Evolutionary conservation across 352 stramenopile species (phyloP), one percentile per base, ranked within the genome.

Genomic region (Pythium periplocum): DNA sequence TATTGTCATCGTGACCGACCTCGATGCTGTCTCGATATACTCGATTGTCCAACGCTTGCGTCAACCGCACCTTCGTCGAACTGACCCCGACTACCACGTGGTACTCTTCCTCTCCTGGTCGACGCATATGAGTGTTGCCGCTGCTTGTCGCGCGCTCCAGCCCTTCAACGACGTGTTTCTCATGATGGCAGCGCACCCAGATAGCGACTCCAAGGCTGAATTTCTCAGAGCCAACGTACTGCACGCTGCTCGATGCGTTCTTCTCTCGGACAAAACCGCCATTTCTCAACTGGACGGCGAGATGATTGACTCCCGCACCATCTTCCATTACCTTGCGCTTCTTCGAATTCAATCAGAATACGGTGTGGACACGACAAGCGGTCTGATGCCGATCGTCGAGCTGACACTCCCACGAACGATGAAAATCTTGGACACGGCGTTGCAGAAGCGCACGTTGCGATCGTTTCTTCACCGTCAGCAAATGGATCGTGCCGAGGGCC

Each of bases 61-160:
- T 2, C 56, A 81, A 2, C 58, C 69, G 33, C 69, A 74, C 42
- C 66, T 79, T 30, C 54, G 55, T 1, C 59, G 58, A 0, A 66
- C 65, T 11, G 68, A 42, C 45, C 54, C 59, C 7, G 66, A 80
- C 17, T 83, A 83, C 33, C 67, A 78, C 40, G 61, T 73, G 1
- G 72, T 88, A 35, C 57, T 86, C 32, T 88, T 88, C 44, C 49
- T 88, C 10, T 85, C 78, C 41, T 86, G 75, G 71, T 73, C 72
- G 10, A 68, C 57, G n/a, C 11, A 54, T 2, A 69, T 61, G 44
- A 73, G 41, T 36, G 51, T 60, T 5, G 33, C 48, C 1, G 38
- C 49, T 3, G 64, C 56, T 4, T 70, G 54, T 39, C 59, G 56
- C 4, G 55, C 66, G 12, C 61, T 85, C 2, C 58, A 71, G 35